Base-by-base conservation (phyloP, 441 rosid genomes). In the Geranium incanum region DNA sequence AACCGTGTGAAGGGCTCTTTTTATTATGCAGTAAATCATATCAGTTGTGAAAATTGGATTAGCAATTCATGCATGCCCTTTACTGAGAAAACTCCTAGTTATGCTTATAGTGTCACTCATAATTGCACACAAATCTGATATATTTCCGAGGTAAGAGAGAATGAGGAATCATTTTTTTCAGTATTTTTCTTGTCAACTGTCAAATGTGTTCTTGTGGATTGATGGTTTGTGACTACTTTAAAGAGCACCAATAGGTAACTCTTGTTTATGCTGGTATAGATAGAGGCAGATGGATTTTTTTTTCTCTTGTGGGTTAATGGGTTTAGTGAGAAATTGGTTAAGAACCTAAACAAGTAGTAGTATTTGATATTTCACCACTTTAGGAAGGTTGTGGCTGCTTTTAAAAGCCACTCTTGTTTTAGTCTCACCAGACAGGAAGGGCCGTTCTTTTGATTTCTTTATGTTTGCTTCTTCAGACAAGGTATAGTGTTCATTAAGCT, bases 401-500 rank as follows among this genome's bases (percentile, higher is more conserved):
- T 57, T 57, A 15, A 57, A 57, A 57, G 19, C 63, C 63, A 57
- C 63, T 57, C 63, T 57, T 57, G 63, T 41, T 57, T 57, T 57
- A 57, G 63, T n/a, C 63, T 57, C 63, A 6, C 63, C 63, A 57
- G 63, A 57, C 63, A 57, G 19, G 63, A 57, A 57, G 63, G 63
- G 63, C 19, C 63, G 19, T 57, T 57, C 73, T 71, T 78, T 72
- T 81, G 50, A 76, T 75, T 82, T 72, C 78, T 76, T 81, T 73
- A 69, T 66, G 76, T 80, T 70, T 74, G 85, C 76, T 81, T 77
- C 78, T 79, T 78, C 71, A 79, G 87, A 85, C 86, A 82, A 76
- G 87, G 86, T 84, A 84, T 77, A 81, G 89, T 82, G 80, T 82
- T 74, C 71, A 85, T 78, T 80, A 88, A 88, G 92, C 73, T 82